Base-by-base conservation (phyloP, 805 yeast genomes). In the Metschnikowia lachancei region DNA sequence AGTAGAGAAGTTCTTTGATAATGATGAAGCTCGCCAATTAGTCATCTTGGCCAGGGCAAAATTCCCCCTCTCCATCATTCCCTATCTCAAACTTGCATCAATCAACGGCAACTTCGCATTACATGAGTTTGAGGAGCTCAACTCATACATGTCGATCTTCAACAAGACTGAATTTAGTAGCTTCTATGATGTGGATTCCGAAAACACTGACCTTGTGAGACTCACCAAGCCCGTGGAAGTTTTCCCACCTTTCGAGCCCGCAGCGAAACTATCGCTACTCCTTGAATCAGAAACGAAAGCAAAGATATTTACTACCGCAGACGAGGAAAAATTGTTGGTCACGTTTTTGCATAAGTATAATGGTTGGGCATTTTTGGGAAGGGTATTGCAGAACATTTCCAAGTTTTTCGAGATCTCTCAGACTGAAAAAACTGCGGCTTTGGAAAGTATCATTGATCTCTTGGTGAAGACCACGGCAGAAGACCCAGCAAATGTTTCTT, bases 301-400 rank as follows among this genome's bases (percentile, higher is more conserved):
- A 2, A 83, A 85, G 53, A 64, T 87, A 3, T 64, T 91, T 26
- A 82, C 88, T 0, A 72, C 79, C 3, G 59, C 61, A 6, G 56
- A 58, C 13, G 62, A 58, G 11, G 55, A 62, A 29, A 66, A 69
- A 49, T 58, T 65, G 10, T 56, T 77, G 14, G 85, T 86, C 3
- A 76, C 88, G 18, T 90, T 94, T 67, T 67, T 83, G 22, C 80
- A 85, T 60, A 74, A 76, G 3, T 89, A 83, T 61, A 87, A 83
- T 59, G 97, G 97, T 1, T 90, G 97, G 96, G 78, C 95, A 0
- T 65, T 86, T 22, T 56, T 92, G 14, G 97, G 97, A 1, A 76
- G 95, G 56, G 67, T 87, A 0, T 63, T 91, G 28, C 90, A 86
- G 53, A 85, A 85, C 52, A 64, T 84, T 9, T 70, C 78, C 0